A percentile compares a stretch with the other conserved stretches of the same genome.
Evolutionary conservation across 192 early-diverging fungal species (phyloP).

Genomic region (Backusella parvicylindrica): DNA sequence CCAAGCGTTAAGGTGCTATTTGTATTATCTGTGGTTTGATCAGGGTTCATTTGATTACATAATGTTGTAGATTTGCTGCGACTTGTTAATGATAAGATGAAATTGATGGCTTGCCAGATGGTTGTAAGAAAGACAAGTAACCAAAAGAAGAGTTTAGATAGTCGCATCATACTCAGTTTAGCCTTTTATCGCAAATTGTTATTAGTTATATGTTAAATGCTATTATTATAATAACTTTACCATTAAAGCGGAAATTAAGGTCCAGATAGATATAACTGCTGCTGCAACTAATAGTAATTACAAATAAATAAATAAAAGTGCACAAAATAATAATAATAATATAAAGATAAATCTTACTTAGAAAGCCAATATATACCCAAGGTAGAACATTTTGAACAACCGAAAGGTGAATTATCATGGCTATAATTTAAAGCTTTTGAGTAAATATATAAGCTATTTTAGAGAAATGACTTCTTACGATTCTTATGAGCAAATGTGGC

Average conservation of each 20-base stretch:
- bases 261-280: constrained; percentile 15
- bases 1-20: constrained; percentile 6
- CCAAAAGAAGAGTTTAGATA: constrained; percentile 25
- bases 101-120: constrained; percentile 24
- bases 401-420: constrained; percentile 30
- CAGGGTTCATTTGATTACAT: constrained; percentile 10
- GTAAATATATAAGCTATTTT: not conserved
- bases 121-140: constrained; percentile 13
- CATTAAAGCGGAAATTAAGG: constrained; percentile 3
- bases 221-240: constrained; percentile 10
- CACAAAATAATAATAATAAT: not conserved
- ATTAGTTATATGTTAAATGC: not conserved
- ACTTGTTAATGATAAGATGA: constrained; percentile 21
- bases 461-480: constrained; percentile 13
- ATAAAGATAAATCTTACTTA: constrained; percentile 5
- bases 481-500: constrained; percentile 31
- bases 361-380: constrained; percentile 26
- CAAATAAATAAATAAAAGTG: not conserved
- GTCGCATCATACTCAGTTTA: constrained; percentile 25
- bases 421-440: constrained; percentile 11
- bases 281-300: constrained; percentile 13
- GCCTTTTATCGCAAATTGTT: constrained; percentile 9
- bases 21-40: not conserved
- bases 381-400: constrained; percentile 16
- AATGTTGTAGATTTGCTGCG: constrained; percentile 3